Evolutionary conservation across 1,284 basidiomycete genomes (phyloP), one percentile per base, ranked within the genome.

Genomic region (Athelia psychrophila): DNA sequence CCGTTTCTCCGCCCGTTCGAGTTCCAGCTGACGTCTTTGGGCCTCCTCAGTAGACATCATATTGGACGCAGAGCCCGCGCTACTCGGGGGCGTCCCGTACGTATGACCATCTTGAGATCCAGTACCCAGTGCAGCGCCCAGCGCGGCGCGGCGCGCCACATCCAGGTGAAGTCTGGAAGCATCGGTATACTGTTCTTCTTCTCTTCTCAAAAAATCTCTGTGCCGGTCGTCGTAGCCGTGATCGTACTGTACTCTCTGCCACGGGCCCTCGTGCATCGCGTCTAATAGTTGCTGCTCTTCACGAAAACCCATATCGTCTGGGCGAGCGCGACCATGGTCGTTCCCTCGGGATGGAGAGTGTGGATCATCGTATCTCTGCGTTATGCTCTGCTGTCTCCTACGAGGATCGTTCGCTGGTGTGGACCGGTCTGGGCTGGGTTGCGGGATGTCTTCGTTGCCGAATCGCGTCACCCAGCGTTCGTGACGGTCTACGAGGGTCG

Each of bases 401-500:
- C 19, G 35, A 32, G 12, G 19, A 19, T 18, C 24, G 18, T 19
- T 33, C 8, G 15, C 49, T 2, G 47, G 27, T 25, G 33, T 48
- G 13, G 51, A 45, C 19, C 47, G 47, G 2, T 47, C 50, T 2
- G 44, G 40, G 22, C 48, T 48, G 46, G 51, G 49, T 18, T 51
- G 40, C n/a, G 50, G 22, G n/a, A 32, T 9, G 15, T 46, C 50
- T 24, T 50, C 33, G 32, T 47, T 47, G 22, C 36, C 51, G 46
- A 53, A 36, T 45, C 69, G 65, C 15, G 60, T 57, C 5, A 62
- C 59, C 80, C 80, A 83, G 44, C 68, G 67, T 49, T 80, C 77
- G 51, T 76, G 75, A n/a, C 79, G 73, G 44, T 80, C 73, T 33
- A 81, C 72, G 16, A 83, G 71, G 12, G 65, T 58, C 13, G 74